Base-by-base conservation (phyloP, 164 flowering plant genomes). In the Liriodendron chinense region DNA sequence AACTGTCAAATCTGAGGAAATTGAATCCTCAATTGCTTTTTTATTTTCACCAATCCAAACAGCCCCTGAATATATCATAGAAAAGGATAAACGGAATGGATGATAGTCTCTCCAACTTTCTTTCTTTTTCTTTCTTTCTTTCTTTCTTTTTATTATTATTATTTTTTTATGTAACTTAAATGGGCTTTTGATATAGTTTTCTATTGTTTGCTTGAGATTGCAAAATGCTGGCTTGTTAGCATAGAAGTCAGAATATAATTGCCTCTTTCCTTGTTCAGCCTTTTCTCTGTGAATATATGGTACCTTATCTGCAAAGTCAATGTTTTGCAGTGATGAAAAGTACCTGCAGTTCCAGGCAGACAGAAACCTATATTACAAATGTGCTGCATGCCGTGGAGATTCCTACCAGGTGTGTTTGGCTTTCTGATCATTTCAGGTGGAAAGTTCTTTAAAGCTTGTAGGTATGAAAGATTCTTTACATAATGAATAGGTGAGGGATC, bases 311-410 rank as follows among this genome's bases (percentile, higher is more conserved):
- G 22, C 48, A 34, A 23, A 21, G 14, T 50, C 0, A 61, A 48
- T 71, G 23, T 62, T 74, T 65, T 86, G 86, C 92, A 96, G 99
- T 82, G 99, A 96, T 81, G 98, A 92, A 72, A 93, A 86, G 74
- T 94, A 96, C 80, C 74, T 84, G 79, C 97, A 94, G 78, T 96
- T 88, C 82, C 99, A 96, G 89, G 90, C 86, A 8, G 96, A 94
- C 82, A 84, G 88, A 70, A 88, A 94, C 83, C 92, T 94, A 16
- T 91, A 87, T 70, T 96, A 96, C 83, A 89, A 83, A 83, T 96
- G 99, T 82, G 88, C 98, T 47, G 90, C 98, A 68, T 96, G 99
- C 65, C 96, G 99, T 65, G 99, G 99, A 75, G 98, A 92, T 76
- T 90, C 98, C 85, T 90, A 89, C 75, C 87, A 93, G 97, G 99